Evolutionary conservation across 768 basidiomycete species (phyloP).

Genomic region (Suillus tomentosus): DNA sequence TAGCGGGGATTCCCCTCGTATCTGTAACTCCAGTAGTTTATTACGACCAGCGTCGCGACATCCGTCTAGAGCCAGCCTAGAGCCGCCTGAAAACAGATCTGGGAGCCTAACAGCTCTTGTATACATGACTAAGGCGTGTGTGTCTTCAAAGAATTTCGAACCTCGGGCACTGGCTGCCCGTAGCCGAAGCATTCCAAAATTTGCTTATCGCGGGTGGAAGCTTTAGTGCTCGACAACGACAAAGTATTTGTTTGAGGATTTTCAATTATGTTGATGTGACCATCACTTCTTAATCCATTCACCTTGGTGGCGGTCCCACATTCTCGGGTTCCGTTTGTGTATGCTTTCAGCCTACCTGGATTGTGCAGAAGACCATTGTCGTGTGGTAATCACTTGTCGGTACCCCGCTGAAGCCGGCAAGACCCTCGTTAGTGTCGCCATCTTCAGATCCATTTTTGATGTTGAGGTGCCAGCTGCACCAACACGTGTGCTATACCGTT

Average conservation of each 20-base stretch:
- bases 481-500: constrained; percentile 1
- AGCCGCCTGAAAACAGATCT: not conserved
- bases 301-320: not conserved
- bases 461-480: not conserved
- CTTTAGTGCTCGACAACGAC: not conserved
- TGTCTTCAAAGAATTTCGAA: not conserved
- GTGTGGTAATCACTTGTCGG: not conserved
- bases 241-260: not conserved
- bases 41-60: not conserved
- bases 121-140: not conserved
- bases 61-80: not conserved
- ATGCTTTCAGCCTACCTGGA: not conserved
- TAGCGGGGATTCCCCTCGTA: constrained; percentile 1
- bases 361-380: constrained; percentile 4
- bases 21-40: not conserved
- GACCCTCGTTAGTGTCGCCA: not conserved
- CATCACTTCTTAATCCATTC: constrained; percentile 3
- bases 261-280: not conserved
- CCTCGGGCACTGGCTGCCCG: not conserved
- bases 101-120: not conserved
- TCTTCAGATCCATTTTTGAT: not conserved
- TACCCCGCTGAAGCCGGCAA: not conserved
- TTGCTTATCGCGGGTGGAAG: not conserved
- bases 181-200: constrained; percentile 3
- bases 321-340: not conserved